Conservation (phyloP, 495 filamentous ascomycete genomes). For the Daldinia childiae region DNA sequence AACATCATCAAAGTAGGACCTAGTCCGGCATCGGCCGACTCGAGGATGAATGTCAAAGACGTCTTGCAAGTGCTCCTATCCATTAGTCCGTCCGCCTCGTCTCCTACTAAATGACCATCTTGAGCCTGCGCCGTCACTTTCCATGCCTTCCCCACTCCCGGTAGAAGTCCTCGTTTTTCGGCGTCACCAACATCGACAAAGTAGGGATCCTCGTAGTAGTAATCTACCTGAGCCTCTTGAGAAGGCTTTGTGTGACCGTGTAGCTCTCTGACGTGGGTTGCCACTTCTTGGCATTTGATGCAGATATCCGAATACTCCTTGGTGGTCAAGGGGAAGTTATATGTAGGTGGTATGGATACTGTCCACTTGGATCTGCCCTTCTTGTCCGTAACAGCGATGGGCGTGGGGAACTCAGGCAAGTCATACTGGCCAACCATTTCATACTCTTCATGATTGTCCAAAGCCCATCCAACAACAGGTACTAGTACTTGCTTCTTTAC, state of each 20-base stretch:
- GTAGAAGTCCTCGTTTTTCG: conserved; percentile 64
- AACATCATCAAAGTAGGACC: conserved; percentile 74
- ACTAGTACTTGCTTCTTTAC: conserved; percentile 42
- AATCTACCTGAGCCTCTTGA: conserved; percentile 55
- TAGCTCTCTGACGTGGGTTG: conserved; percentile 59
- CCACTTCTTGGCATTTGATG: conserved; percentile 62
- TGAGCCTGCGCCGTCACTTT: conserved; percentile 40
- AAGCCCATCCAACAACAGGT: conserved; percentile 46
- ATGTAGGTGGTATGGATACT: conserved; percentile 68
- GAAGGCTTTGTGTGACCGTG: conserved; percentile 51
- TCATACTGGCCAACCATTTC: conserved; percentile 62
- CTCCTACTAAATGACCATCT: conserved; percentile 49
- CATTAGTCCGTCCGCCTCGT: conserved; percentile 47
- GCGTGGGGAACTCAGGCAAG: conserved; percentile 65
- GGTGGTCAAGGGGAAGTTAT: conserved; percentile 66
- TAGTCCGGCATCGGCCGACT: conserved; percentile 71
- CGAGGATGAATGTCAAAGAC: conserved; percentile 75
- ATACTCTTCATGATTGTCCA: conserved; percentile 49
- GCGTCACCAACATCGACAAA: conserved; percentile 76
- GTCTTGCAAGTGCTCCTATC: conserved; percentile 65
- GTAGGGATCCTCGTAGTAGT: conserved; percentile 67
- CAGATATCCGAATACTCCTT: conserved; percentile 70
- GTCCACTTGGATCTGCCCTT: conserved; percentile 72
- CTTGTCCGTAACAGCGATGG: conserved; percentile 66
- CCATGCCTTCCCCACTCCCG: conserved; percentile 46